Percentiles rank a stretch among this genome's conserved stretches.
phyloP scores from a whole-genome alignment of 2,329 filamentous ascomycete genomes.

The Penicillium sp. region DNA sequence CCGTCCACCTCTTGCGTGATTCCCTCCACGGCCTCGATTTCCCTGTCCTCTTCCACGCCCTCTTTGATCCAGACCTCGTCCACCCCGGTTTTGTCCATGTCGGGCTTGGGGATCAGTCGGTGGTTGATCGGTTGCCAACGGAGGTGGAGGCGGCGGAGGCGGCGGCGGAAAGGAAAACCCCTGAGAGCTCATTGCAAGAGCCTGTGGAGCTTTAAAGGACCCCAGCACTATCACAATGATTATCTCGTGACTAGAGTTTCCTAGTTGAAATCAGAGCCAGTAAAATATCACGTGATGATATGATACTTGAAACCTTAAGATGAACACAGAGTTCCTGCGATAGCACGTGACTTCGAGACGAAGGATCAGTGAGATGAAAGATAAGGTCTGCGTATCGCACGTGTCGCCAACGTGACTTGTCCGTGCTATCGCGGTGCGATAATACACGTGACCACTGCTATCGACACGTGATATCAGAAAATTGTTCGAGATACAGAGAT shows the following conservation, averaged over 20 bases:
- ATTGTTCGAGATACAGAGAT: neutral
- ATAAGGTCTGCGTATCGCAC: neutral
- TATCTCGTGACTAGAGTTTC: constrained; percentile 14
- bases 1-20: constrained; percentile 17
- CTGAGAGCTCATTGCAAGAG: constrained; percentile 40
- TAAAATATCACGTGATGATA: constrained; percentile 1
- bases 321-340: neutral
- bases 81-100: constrained; percentile 33
- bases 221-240: constrained; percentile 27
- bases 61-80: constrained; percentile 19
- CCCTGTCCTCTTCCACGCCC: constrained; percentile 39
- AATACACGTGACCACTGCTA: neutral
- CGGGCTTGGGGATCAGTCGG: constrained; percentile 24
- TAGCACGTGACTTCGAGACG: neutral
- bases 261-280: neutral
- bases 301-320: neutral
- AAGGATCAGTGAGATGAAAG: too few species aligned
- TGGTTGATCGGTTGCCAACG: constrained; percentile 22
- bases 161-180: constrained; percentile 49
- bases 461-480: neutral
- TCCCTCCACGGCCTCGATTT: constrained; percentile 30
- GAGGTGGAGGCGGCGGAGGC: constrained; percentile 43
- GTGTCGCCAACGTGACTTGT: too few species aligned
- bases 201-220: constrained; percentile 25
- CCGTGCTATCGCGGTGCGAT: neutral